Evolutionary conservation across 495 filamentous ascomycete genomes (phyloP).

Genomic region (Friedmanniomyces endolithicus): DNA sequence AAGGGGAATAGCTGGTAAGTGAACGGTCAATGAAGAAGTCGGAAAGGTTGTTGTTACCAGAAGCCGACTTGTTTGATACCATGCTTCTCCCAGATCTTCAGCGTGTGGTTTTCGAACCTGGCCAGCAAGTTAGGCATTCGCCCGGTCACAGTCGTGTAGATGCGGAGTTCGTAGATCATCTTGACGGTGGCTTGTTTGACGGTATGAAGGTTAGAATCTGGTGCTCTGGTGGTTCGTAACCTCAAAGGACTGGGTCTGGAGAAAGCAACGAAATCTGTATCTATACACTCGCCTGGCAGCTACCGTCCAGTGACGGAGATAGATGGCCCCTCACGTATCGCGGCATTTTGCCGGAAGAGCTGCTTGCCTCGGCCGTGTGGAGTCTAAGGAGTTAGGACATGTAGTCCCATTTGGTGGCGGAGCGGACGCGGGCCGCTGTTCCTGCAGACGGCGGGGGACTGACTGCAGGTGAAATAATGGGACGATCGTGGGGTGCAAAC

Average conservation of each 20-base stretch:
- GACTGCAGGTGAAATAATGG: background rate
- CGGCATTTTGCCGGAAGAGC: background rate
- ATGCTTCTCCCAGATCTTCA: slow-evolving; percentile 14
- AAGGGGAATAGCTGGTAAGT: background rate
- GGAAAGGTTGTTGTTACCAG: background rate
- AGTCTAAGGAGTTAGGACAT: too few species aligned
- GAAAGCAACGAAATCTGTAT: background rate
- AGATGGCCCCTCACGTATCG: background rate
- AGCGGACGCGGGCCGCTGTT: background rate
- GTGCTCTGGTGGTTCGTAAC: too few species aligned
- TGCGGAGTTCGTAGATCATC: slow-evolving; percentile 11
- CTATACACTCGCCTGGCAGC: background rate
- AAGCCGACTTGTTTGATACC: slow-evolving; percentile 14
- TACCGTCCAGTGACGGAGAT: background rate
- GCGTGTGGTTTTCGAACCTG: slow-evolving; percentile 10
- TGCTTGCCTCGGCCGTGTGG: background rate
- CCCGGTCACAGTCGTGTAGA: slow-evolving; percentile 11
- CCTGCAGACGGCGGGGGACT: too few species aligned
- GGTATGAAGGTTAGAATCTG: too few species aligned
- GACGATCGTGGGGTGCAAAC: background rate
- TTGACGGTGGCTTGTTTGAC: background rate
- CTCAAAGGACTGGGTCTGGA: too few species aligned
- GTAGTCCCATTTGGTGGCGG: background rate
- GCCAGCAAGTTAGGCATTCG: slow-evolving; percentile 11
- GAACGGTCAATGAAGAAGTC: background rate